Percentiles rank a stretch among this genome's conserved stretches.
Conservation (phyloP, 805 yeast genomes). For the Lachancea thermotolerans region DNA sequence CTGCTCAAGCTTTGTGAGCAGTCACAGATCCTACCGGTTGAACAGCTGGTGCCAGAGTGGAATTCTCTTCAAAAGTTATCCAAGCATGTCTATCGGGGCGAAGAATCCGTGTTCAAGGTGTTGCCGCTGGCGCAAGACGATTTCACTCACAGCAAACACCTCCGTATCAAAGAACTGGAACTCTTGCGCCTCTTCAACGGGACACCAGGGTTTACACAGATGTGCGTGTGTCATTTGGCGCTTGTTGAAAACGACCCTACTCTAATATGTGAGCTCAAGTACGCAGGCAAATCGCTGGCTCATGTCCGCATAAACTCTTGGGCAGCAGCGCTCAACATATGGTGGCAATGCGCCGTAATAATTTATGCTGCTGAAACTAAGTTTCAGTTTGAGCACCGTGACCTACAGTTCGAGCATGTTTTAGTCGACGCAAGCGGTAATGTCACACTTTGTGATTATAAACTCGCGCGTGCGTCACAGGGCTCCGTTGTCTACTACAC, state of each 20-base stretch:
- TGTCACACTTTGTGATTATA: slow-evolving; percentile 52
- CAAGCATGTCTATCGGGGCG: slow-evolving; percentile 1
- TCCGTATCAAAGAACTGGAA: slow-evolving; percentile 25
- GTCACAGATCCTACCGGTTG: slow-evolving; percentile 2
- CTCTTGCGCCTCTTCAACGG: slow-evolving; percentile 19
- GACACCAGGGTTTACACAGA: slow-evolving; percentile 27
- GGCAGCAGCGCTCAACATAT: slow-evolving; percentile 34
- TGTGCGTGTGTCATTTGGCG: slow-evolving; percentile 3
- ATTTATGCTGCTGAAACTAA: slow-evolving; percentile 47
- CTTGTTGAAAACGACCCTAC: slow-evolving; percentile 3
- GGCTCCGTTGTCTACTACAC: slow-evolving; percentile 36
- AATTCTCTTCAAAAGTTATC: not conserved
- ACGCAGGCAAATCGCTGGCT: slow-evolving; percentile 25
- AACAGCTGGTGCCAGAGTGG: slow-evolving; percentile 4
- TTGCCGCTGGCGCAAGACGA: slow-evolving; percentile 11
- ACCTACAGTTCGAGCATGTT: slow-evolving; percentile 61
- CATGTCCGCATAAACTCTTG: slow-evolving; percentile 13
- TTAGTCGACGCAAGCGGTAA: slow-evolving; percentile 36
- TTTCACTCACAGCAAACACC: slow-evolving; percentile 9
- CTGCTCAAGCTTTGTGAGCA: slow-evolving; percentile 21
- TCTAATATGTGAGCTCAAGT: slow-evolving; percentile 19
- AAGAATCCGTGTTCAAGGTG: slow-evolving; percentile 7
- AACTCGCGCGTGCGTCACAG: slow-evolving; percentile 44
- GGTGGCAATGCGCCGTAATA: slow-evolving; percentile 46
- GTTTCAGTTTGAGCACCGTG: slow-evolving; percentile 62